Conservation (phyloP, 805 yeast species). For the Cyberlindnera samutprakarnensis region DNA sequence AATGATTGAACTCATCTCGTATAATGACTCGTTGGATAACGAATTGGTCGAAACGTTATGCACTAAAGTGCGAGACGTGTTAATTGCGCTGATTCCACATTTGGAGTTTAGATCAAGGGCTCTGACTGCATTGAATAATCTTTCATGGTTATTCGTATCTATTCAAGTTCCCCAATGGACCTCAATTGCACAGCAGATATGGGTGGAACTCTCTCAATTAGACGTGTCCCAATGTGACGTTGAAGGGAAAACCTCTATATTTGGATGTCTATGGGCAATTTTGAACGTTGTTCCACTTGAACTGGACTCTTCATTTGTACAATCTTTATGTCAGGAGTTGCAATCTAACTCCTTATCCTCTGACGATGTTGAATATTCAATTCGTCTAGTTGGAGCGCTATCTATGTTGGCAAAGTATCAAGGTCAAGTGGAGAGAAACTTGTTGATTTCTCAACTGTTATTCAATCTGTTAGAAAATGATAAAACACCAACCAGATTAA, state of each 20-base stretch:
- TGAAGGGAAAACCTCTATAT: constrained; percentile 26
- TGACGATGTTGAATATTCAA: constrained; percentile 28
- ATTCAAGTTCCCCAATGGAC: constrained; percentile 13
- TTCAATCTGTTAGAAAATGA: constrained; percentile 22
- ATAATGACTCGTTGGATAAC: constrained; percentile 2
- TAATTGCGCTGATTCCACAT: constrained; percentile 33
- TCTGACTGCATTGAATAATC: constrained; percentile 63
- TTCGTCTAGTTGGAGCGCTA: constrained; percentile 44
- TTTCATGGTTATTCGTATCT: constrained; percentile 44
- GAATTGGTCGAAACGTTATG: constrained; percentile 12
- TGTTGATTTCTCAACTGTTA: constrained; percentile 38
- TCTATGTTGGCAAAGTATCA: constrained; percentile 41
- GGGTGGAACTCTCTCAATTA: constrained; percentile 6
- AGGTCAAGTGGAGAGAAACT: constrained; percentile 37
- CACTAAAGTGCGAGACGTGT: constrained; percentile 25
- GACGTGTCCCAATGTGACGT: constrained; percentile 8
- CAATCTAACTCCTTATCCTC: neutral
- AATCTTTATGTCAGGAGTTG: constrained; percentile 17
- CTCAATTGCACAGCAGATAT: constrained; percentile 4
- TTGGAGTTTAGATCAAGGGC: constrained; percentile 47
- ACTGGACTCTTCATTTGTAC: constrained; percentile 23
- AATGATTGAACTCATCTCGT: constrained; percentile 49
- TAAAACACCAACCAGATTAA: constrained; percentile 29
- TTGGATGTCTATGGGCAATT: constrained; percentile 40
- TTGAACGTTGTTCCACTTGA: constrained; percentile 14